These are phyloP conservation scores for Cercophora scortea DNA, from an alignment of 495 filamentous ascomycete genomes.

Conservation along the genomic window DNA sequence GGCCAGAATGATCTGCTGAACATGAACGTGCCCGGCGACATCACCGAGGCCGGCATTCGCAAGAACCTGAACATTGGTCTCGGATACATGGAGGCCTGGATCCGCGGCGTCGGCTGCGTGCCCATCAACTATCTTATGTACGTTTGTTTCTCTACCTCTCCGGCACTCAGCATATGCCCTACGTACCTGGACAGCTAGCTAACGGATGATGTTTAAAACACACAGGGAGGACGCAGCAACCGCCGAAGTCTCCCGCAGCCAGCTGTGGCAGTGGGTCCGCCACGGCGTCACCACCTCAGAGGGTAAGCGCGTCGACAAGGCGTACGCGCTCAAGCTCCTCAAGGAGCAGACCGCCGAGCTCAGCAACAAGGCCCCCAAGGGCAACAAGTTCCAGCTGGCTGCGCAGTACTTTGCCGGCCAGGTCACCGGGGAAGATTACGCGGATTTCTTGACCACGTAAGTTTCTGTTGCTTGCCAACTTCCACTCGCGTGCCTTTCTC, in stretches of 20 bases:
- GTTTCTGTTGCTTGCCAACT: slow-evolving; percentile 25
- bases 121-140: slow-evolving; percentile 98
- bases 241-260: slow-evolving; percentile 82
- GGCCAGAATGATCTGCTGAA: slow-evolving; percentile 89
- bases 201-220: slow-evolving; percentile 7
- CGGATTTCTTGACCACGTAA: slow-evolving; percentile 87
- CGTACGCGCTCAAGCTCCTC: slow-evolving; percentile 78
- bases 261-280: slow-evolving; percentile 94
- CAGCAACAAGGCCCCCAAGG: slow-evolving; percentile 67
- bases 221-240: slow-evolving; percentile 87
- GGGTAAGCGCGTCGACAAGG: slow-evolving; percentile 89
- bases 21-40: slow-evolving; percentile 91
- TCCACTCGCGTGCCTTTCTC: neutral
- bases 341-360: slow-evolving; percentile 78
- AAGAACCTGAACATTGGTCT: slow-evolving; percentile 98
- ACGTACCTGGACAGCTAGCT: neutral
- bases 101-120: slow-evolving; percentile 89
- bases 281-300: slow-evolving; percentile 82
- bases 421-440: slow-evolving; percentile 95
- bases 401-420: slow-evolving; percentile 88
- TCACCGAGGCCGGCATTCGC: slow-evolving; percentile 93
- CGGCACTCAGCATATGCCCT: neutral
- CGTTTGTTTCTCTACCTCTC: slow-evolving; percentile 9
- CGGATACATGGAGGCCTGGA: slow-evolving; percentile 98
- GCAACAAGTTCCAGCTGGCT: slow-evolving; percentile 86